Percentiles rank a stretch among this genome's conserved stretches.
These are phyloP conservation scores for Trichophyton rubrum DNA, from an alignment of 2,329 filamentous ascomycete species.

Conservation along the genomic window DNA sequence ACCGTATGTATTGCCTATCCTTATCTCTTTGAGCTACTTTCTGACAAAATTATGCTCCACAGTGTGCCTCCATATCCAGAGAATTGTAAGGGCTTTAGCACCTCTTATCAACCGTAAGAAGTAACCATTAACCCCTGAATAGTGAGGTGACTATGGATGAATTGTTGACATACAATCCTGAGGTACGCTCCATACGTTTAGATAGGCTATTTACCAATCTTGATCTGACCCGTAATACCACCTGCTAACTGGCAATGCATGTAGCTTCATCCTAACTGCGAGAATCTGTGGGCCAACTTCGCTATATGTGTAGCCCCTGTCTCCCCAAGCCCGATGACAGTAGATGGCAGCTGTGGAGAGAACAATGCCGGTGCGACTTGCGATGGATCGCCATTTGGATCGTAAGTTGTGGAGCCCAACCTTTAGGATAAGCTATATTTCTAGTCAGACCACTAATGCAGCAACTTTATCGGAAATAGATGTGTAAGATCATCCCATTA, in stretches of 20 bases:
- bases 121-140: not conserved
- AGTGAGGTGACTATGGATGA: constrained; percentile 5
- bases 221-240: not conserved
- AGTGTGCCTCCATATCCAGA: constrained; percentile 11
- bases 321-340: not conserved
- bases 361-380: constrained; percentile 4
- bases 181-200: constrained; percentile 3
- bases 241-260: not conserved
- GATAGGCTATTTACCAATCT: not conserved
- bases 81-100: constrained; percentile 9
- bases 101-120: not conserved
- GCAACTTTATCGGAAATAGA: not conserved
- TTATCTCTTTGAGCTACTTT: not conserved
- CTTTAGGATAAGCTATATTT: not conserved
- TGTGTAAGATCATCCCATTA: constrained; percentile 1
- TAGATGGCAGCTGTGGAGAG: constrained; percentile 8
- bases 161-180: constrained; percentile 10
- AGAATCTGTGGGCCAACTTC: constrained; percentile 13
- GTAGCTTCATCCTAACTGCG: constrained; percentile 11
- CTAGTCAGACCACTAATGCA: not conserved
- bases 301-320: constrained; percentile 13
- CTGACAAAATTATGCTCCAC: constrained; percentile 2
- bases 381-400: constrained; percentile 9
- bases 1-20: constrained; percentile 9
- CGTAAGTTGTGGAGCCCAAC: constrained; percentile 6